Conservation (phyloP, 164 flowering plant genomes). For the Chimonanthus praecox region DNA sequence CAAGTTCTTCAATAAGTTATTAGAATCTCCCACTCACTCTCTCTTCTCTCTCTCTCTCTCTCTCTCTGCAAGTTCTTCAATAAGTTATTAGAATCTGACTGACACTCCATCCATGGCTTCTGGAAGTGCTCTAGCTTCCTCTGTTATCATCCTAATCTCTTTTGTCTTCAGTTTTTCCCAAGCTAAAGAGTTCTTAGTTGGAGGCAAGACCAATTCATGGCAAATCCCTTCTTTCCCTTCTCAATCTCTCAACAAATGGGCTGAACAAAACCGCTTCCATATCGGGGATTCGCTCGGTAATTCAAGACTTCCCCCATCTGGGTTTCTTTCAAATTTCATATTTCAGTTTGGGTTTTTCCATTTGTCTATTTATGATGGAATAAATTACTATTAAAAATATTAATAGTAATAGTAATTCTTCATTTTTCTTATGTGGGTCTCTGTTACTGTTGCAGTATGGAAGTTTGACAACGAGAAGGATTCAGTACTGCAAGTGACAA, state of each 20-base stretch:
- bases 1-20: too few species aligned
- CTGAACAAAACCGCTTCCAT: slow-evolving; percentile 32
- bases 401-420: too few species aligned
- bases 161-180: slow-evolving; percentile 23
- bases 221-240: slow-evolving; percentile 36
- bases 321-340: background rate
- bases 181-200: slow-evolving; percentile 35
- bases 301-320: background rate
- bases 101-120: slow-evolving; percentile 3
- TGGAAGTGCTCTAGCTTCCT: background rate
- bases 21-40: too few species aligned
- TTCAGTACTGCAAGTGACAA: slow-evolving; percentile 46
- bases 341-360: too few species aligned
- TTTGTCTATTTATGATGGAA: too few species aligned
- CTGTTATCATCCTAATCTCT: slow-evolving; percentile 7
- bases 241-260: slow-evolving; percentile 48
- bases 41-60: too few species aligned
- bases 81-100: background rate
- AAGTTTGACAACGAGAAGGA: slow-evolving; percentile 32
- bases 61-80: background rate
- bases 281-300: slow-evolving; percentile 51
- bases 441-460: slow-evolving; percentile 32
- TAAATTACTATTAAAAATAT: too few species aligned
- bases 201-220: slow-evolving; percentile 47
- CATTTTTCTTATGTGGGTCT: slow-evolving; percentile 12